These are phyloP conservation scores for Eimeria necatrix DNA, from an alignment of 169 alveolate species.

Conservation along the genomic window DNA sequence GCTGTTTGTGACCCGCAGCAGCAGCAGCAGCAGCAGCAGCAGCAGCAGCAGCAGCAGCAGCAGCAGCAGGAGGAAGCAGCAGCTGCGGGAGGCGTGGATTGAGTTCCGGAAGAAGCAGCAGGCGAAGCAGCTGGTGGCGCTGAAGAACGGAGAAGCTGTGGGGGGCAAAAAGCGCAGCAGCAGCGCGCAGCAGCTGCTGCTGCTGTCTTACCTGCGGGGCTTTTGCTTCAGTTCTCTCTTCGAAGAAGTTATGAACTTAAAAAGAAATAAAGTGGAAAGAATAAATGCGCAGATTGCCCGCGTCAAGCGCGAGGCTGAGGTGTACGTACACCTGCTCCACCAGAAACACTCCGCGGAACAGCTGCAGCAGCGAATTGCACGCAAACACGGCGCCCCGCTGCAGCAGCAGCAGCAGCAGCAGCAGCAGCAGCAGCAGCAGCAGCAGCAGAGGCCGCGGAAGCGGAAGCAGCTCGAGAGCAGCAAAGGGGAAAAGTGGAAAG, in stretches of 20 bases:
- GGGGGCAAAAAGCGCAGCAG: neutral
- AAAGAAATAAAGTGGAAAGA: neutral
- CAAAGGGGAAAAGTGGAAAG: neutral
- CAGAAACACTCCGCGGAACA: constrained; percentile 27
- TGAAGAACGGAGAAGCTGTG: neutral
- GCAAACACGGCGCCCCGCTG: neutral
- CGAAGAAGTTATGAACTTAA: constrained; percentile 19
- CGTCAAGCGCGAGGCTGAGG: constrained; percentile 6
- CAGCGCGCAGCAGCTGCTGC: neutral
- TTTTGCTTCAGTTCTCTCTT: neutral
- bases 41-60: constrained; percentile 32
- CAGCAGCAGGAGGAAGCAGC: neutral
- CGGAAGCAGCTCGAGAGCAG: neutral
- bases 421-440: neutral
- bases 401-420: neutral
- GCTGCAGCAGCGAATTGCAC: neutral
- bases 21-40: neutral
- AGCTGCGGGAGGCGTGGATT: constrained; percentile 22
- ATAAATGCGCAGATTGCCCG: constrained; percentile 28
- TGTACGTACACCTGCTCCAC: neutral
- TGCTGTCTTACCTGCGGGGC: neutral
- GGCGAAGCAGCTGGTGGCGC: constrained; percentile 9
- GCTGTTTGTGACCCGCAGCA: neutral
- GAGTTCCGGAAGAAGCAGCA: constrained; percentile 4
- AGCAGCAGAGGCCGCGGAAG: neutral